Conservation (phyloP, 768 basidiomycete genomes). For the Lentinula aciculospora region DNA sequence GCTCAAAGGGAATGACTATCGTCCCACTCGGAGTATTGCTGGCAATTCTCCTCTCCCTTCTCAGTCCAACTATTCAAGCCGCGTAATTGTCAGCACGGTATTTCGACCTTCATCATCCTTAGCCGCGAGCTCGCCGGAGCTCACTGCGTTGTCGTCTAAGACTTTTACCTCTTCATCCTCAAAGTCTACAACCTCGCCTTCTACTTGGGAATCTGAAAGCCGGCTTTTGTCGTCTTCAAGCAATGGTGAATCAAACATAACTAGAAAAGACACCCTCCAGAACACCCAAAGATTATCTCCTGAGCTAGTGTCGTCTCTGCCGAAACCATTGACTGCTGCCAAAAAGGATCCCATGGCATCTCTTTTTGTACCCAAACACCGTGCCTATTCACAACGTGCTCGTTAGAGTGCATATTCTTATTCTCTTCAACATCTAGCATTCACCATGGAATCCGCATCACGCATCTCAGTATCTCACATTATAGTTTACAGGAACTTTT, state of each 20-base stretch:
- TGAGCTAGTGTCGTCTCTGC: background rate
- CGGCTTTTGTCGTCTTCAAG: background rate
- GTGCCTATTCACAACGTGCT: conserved; percentile 52
- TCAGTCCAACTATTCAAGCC: conserved; percentile 27
- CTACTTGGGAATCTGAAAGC: conserved; percentile 6
- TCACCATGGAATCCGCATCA: background rate
- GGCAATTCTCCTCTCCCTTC: conserved; percentile 28
- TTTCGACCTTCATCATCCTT: conserved; percentile 23
- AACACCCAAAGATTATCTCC: background rate
- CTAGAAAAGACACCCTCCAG: background rate
- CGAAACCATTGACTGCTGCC: conserved; percentile 29
- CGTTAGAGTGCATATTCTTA: conserved; percentile 16
- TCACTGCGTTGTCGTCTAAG: conserved; percentile 12
- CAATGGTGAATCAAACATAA: background rate
- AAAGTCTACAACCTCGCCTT: conserved; percentile 7
- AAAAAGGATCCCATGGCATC: conserved; percentile 63
- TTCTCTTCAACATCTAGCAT: background rate
- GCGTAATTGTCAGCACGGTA: conserved; percentile 50
- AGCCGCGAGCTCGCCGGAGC: conserved; percentile 11
- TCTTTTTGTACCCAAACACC: conserved; percentile 74
- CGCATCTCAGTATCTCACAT: background rate
- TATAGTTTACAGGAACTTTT: background rate
- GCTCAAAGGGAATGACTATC: conserved; percentile 39
- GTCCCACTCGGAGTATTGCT: conserved; percentile 30
- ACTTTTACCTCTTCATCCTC: conserved; percentile 9